Evolutionary conservation across 805 yeast species (phyloP).

Genomic region (Lipomyces sp.): DNA sequence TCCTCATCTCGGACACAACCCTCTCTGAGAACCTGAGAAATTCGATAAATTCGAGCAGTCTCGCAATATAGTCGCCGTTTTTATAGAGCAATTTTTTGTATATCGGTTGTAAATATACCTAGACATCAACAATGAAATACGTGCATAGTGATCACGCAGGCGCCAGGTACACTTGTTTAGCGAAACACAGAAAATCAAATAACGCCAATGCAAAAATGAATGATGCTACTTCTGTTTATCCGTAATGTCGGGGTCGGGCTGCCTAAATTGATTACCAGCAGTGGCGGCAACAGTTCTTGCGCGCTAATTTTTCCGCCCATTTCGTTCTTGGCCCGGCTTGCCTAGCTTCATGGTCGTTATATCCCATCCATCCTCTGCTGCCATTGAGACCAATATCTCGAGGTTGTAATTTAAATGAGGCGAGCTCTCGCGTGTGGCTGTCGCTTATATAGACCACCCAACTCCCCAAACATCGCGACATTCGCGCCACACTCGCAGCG

Average conservation of each 20-base stretch:
- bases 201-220: slow-evolving; percentile 1
- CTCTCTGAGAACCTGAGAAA: neutral
- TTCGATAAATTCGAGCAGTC: neutral
- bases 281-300: neutral
- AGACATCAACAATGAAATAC: neutral
- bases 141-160: too few relatives aligned
- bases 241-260: too few relatives aligned
- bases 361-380: slow-evolving; percentile 21
- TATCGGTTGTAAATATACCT: neutral
- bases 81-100: neutral
- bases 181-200: neutral
- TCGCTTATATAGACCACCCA: too few relatives aligned
- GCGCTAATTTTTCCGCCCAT: too few relatives aligned
- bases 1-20: slow-evolving; percentile 6
- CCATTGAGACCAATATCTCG: slow-evolving; percentile 10
- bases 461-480: too few relatives aligned
- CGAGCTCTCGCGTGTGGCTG: neutral
- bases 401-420: slow-evolving; percentile 1
- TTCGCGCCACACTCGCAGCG: too few relatives aligned
- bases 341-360: neutral
- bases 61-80: slow-evolving; percentile 2
- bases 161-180: neutral
- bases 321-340: too few relatives aligned
- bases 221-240: too few relatives aligned
- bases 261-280: neutral